Percentiles rank a stretch among this genome's conserved stretches.
Evolutionary conservation across 768 basidiomycete species (phyloP).

Genomic region (Rhizopogon vesiculosus): DNA sequence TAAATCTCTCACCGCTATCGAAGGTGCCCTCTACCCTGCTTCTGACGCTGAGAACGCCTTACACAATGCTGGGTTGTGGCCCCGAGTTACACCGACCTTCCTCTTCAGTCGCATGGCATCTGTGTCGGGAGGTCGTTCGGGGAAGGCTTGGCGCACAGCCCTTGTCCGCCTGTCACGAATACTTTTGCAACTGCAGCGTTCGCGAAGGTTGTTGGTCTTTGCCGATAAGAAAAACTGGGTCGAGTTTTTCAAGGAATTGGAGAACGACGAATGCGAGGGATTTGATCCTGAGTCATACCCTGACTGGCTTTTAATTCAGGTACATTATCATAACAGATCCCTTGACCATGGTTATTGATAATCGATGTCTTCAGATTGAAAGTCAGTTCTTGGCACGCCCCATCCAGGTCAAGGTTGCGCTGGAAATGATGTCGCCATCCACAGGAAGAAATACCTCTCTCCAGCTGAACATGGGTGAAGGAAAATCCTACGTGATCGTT

Average conservation of each 20-base stretch:
- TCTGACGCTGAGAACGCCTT: conserved; percentile 15
- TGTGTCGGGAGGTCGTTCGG: conserved; percentile 10
- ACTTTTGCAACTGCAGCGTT: conserved; percentile 31
- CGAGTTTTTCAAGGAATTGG: conserved; percentile 25
- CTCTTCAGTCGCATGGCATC: conserved; percentile 30
- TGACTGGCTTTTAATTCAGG: conserved; percentile 45
- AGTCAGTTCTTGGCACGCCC: conserved; percentile 37
- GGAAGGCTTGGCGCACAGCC: conserved; percentile 24
- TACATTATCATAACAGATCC: conserved; percentile 5
- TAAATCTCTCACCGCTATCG: background rate
- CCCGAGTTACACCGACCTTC: conserved; percentile 25
- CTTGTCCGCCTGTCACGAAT: conserved; percentile 25
- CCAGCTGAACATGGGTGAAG: conserved; percentile 59
- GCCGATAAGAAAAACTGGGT: conserved; percentile 16
- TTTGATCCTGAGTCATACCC: conserved; percentile 16
- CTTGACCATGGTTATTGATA: background rate
- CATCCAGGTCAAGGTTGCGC: conserved; percentile 37
- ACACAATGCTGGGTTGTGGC: conserved; percentile 30
- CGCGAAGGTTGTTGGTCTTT: conserved; percentile 29
- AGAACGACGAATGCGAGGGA: conserved; percentile 19
- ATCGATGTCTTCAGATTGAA: conserved; percentile 32
- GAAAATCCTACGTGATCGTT: conserved; percentile 46
- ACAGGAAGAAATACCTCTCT: conserved; percentile 32
- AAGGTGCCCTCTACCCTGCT: conserved; percentile 8
- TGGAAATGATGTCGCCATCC: conserved; percentile 42